phyloP scores from a whole-genome alignment of 768 basidiomycete genomes.

The Suillus ampliporus region DNA sequence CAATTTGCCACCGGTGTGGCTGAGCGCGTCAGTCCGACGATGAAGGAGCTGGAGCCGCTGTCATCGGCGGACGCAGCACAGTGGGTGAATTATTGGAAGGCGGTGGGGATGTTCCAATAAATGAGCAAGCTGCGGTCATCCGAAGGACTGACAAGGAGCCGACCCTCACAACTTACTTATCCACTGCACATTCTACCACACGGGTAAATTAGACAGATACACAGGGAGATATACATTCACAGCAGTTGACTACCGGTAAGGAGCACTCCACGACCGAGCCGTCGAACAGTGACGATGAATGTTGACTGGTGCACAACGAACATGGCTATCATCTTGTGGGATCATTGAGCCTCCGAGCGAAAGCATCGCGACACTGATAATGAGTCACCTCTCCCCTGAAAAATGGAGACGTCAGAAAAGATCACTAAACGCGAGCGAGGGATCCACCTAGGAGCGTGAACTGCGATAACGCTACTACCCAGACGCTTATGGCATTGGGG shows the following conservation, averaged over 20 bases:
- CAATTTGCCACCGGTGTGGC: slow-evolving; percentile 33
- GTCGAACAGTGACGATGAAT: not conserved
- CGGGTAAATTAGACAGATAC: not conserved
- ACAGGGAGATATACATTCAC: not conserved
- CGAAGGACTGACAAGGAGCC: not conserved
- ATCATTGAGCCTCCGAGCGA: slow-evolving; percentile 61
- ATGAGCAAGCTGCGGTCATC: not conserved
- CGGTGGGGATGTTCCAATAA: slow-evolving; percentile 19
- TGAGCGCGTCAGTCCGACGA: slow-evolving; percentile 33
- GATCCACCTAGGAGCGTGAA: slow-evolving; percentile 83
- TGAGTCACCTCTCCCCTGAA: slow-evolving; percentile 93
- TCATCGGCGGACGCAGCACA: slow-evolving; percentile 24
- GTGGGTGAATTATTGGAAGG: slow-evolving; percentile 45
- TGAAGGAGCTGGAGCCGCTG: slow-evolving; percentile 31
- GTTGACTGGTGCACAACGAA: not conserved
- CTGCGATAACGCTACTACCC: slow-evolving; percentile 91
- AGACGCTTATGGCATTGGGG: slow-evolving; percentile 95
- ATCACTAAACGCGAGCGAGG: not conserved
- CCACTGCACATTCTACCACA: not conserved
- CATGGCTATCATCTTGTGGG: slow-evolving; percentile 18
- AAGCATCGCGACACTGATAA: slow-evolving; percentile 92
- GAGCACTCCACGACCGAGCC: not conserved
- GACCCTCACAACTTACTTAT: too few relatives aligned
- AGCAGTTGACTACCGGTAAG: not conserved
- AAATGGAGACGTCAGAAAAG: not conserved